phyloP scores from a whole-genome alignment of 164 flowering plant species.

The Umbellularia californica region DNA sequence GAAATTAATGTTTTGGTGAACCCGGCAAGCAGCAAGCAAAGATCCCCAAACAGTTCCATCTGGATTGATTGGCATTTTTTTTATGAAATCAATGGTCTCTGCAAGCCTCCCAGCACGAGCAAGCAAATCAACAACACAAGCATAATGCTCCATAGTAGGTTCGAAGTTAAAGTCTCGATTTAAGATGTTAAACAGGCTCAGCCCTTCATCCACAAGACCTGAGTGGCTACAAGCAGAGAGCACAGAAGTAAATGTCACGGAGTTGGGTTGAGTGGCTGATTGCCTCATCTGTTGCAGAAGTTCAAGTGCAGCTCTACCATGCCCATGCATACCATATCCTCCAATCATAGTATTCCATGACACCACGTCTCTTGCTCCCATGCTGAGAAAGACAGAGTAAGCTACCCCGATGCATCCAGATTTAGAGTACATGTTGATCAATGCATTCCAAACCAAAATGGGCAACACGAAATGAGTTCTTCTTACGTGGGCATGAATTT shows the following conservation, averaged over 20 bases:
- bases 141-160: conserved; percentile 44
- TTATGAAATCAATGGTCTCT: conserved; percentile 41
- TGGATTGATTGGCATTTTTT: conserved; percentile 33
- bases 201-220: conserved; percentile 55
- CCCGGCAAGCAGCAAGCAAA: conserved; percentile 41
- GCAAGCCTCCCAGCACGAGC: conserved; percentile 41
- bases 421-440: conserved; percentile 52
- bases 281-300: conserved; percentile 35
- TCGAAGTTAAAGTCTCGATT: conserved; percentile 19
- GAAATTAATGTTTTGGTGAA: conserved; percentile 28
- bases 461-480: conserved; percentile 20
- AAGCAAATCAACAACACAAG: conserved; percentile 54
- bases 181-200: conserved; percentile 38
- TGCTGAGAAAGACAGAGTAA: conserved; percentile 27
- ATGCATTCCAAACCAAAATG: conserved; percentile 37
- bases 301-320: conserved; percentile 37
- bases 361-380: conserved; percentile 36
- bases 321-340: conserved; percentile 45
- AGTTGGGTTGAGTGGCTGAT: conserved; percentile 34
- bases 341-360: conserved; percentile 59
- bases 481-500: conserved; percentile 42
- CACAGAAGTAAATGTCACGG: conserved; percentile 41
- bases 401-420: conserved; percentile 40
- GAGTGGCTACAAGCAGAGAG: conserved; percentile 62
- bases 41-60: conserved; percentile 51